phyloP scores from a whole-genome alignment of 305 asterid genomes.

The Euphrasia arctica region DNA sequence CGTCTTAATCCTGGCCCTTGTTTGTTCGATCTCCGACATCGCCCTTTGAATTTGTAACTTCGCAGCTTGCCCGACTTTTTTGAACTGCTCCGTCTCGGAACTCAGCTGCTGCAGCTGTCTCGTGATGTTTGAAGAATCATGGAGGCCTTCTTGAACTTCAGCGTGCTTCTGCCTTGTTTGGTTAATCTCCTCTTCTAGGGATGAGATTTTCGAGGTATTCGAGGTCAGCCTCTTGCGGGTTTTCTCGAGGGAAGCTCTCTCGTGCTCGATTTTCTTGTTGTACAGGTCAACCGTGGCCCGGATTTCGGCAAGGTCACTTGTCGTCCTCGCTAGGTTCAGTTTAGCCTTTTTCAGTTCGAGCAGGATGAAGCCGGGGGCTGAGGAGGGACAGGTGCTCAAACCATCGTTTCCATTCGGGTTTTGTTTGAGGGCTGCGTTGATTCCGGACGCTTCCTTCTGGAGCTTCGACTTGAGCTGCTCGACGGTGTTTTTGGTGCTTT shows the following conservation, averaged over 20 bases:
- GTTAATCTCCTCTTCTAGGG: constrained; percentile 63
- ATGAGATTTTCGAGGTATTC: constrained; percentile 46
- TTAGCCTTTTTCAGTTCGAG: constrained; percentile 85
- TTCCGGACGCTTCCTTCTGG: constrained; percentile 56
- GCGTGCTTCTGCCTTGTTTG: constrained; percentile 45
- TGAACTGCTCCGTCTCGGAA: constrained; percentile 70
- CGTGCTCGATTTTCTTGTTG: constrained; percentile 76
- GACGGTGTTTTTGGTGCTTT: constrained; percentile 56
- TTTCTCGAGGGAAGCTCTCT: constrained; percentile 70
- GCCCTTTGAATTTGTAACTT: constrained; percentile 54
- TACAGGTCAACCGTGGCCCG: constrained; percentile 72
- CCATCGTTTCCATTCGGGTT: constrained; percentile 9
- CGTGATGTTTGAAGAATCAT: constrained; percentile 41
- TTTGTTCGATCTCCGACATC: constrained; percentile 65
- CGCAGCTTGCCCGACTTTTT: constrained; percentile 71
- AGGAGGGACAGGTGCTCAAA: constrained; percentile 41
- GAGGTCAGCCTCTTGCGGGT: constrained; percentile 72
- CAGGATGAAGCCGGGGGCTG: constrained; percentile 63
- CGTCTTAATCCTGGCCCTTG: constrained; percentile 58
- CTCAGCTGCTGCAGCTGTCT: constrained; percentile 71
- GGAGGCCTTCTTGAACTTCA: constrained; percentile 25
- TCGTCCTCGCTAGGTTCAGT: constrained; percentile 62
- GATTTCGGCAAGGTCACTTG: constrained; percentile 69
- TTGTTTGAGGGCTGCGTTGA: constrained; percentile 33
- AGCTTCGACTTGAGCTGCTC: constrained; percentile 65